Percentiles rank a stretch among this genome's conserved stretches.
Evolutionary conservation across 768 basidiomycete genomes (phyloP).

Genomic region (Ramaria sp.): DNA sequence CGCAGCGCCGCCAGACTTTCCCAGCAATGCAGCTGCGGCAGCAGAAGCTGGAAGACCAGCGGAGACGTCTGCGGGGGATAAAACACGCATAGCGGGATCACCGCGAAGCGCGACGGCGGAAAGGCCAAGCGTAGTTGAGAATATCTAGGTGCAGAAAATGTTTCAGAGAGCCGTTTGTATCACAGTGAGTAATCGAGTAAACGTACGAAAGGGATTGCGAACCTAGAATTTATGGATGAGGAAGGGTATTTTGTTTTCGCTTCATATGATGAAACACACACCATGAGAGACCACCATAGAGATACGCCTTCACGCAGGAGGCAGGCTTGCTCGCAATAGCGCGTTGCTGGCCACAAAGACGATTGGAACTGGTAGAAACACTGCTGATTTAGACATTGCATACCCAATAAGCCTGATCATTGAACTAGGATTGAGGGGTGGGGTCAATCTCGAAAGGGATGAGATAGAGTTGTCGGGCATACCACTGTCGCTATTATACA

Average conservation of each 20-base stretch:
- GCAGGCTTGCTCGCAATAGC: slow-evolving; percentile 82
- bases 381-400: background rate
- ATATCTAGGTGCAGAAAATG: slow-evolving; percentile 21
- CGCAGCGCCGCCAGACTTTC: slow-evolving; percentile 68
- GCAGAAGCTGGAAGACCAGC: slow-evolving; percentile 85
- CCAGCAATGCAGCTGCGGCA: slow-evolving; percentile 73
- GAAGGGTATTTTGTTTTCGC: background rate
- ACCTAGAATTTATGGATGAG: slow-evolving; percentile 29
- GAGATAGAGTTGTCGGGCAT: background rate
- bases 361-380: background rate
- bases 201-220: slow-evolving; percentile 64
- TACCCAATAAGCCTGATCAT: slow-evolving; percentile 69
- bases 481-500: slow-evolving; percentile 7
- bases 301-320: slow-evolving; percentile 83
- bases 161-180: background rate
- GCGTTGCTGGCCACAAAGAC: slow-evolving; percentile 39
- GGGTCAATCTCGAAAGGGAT: background rate
- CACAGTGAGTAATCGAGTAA: background rate
- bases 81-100: slow-evolving; percentile 30
- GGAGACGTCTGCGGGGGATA: slow-evolving; percentile 57
- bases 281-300: slow-evolving; percentile 86
- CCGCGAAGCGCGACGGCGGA: slow-evolving; percentile 73
- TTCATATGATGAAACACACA: slow-evolving; percentile 17
- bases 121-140: slow-evolving; percentile 82
- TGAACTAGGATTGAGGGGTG: slow-evolving; percentile 21